Evolutionary conservation across 805 yeast species (phyloP), one percentile per base, ranked within the genome.

Genomic region (Candida suzukii): DNA sequence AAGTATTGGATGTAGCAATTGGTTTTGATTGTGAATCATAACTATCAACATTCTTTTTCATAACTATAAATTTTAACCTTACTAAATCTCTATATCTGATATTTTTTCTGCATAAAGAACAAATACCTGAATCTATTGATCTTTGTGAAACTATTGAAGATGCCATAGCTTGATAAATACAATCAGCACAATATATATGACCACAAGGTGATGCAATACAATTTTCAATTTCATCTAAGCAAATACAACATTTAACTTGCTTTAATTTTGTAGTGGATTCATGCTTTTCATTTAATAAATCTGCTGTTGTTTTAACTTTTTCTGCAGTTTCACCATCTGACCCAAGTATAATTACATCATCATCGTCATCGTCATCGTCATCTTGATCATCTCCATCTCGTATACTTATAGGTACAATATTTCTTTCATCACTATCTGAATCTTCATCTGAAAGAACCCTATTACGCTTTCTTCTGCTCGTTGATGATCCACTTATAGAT

Each of bases 181-280:
- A 78, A 22, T 68, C 70, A 6, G 69, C 62, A 49, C 83, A 78
- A 49, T 70, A 76, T 2, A 73, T 59, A 53, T 78, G 83, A 0
- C 83, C 83, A 57, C 83, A 78, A 0, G 74, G 71, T 3, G 76
- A 64, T 16, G 71, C 70, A 25, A 68, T 65, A 2, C 80, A 70
- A 7, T 60, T 49, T 14, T 62, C 68, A 3, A 79, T 76, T 4
- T 70, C 65, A 9, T 76, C 82, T 52, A 77, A 69, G 41, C 83
- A 78, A 18, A 78, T 71, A 0, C 80, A 78, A 51, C 83, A 76
- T 26, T 55, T 57, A 24, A 66, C 66, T 14, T 64, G 64, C 27
- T 57, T 57, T 22, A 66, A 52, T 2, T 63, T 52, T 9, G 45
- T 41, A 4, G 47, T 47, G 42, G 41, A 52, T 29, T 42, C 44